phyloP scores from a whole-genome alignment of 129 eudicot genomes.

The Pittosporum tobira region DNA sequence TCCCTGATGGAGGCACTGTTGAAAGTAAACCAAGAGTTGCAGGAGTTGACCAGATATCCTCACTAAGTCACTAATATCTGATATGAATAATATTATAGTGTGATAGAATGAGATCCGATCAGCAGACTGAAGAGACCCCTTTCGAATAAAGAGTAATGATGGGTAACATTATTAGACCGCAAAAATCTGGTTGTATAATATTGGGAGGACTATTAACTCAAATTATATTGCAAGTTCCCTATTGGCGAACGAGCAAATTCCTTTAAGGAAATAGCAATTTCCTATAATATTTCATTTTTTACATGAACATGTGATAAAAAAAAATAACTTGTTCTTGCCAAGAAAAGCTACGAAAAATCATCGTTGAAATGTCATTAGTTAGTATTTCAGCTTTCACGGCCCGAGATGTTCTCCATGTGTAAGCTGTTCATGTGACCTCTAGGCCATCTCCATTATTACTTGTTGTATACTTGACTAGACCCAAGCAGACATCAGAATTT shows the following conservation, averaged over 20 bases:
- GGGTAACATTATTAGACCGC: neutral
- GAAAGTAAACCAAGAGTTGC: constrained; percentile 59
- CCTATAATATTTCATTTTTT: neutral
- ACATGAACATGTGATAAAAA: neutral
- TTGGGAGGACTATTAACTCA: too few species aligned
- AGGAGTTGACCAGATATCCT: constrained; percentile 72
- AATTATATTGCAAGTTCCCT: too few species aligned
- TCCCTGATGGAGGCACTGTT: constrained; percentile 45
- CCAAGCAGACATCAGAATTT: constrained; percentile 52
- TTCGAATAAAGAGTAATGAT: neutral
- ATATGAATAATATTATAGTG: too few species aligned
- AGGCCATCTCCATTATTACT: constrained; percentile 5
- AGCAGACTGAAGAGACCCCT: neutral
- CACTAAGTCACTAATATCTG: constrained; percentile 19
- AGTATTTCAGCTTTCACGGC: neutral
- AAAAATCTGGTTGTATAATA: neutral
- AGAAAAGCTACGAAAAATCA: too few species aligned
- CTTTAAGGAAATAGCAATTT: neutral
- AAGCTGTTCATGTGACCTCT: neutral
- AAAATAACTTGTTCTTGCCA: neutral
- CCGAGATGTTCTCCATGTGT: neutral
- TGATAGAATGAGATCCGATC: neutral
- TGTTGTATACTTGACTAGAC: constrained; percentile 34
- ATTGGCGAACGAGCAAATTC: neutral
- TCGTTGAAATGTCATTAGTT: too few species aligned